Conservation (phyloP, 148 eudicot genomes). For the Cornus controversa region DNA sequence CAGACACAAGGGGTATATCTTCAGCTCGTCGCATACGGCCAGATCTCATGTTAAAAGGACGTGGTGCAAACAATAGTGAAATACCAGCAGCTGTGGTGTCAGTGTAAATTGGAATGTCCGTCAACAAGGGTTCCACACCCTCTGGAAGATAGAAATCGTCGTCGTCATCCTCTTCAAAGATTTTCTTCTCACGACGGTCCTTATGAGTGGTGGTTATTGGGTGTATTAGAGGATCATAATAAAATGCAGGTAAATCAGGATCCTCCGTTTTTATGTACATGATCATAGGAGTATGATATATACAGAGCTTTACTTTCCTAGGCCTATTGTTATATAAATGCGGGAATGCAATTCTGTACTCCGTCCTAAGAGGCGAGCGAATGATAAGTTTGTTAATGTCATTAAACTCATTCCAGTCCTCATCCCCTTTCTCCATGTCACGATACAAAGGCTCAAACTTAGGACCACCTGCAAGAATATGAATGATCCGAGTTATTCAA, state of each 20-base stretch:
- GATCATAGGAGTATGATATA: slow-evolving; percentile 96
- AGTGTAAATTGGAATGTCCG: slow-evolving; percentile 71
- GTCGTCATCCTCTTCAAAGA: slow-evolving; percentile 72
- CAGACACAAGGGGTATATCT: slow-evolving; percentile 97
- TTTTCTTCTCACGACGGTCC: slow-evolving; percentile 68
- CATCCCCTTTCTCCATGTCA: slow-evolving; percentile 99
- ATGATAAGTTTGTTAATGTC: slow-evolving; percentile 97
- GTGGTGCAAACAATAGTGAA: slow-evolving; percentile 87
- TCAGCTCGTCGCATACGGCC: slow-evolving; percentile 96
- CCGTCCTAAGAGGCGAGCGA: slow-evolving; percentile 95
- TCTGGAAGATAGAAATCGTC: slow-evolving; percentile 90
- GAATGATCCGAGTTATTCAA: slow-evolving; percentile 3
- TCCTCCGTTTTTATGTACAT: slow-evolving; percentile 98
- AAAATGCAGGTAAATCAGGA: slow-evolving; percentile 98
- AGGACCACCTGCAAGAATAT: slow-evolving; percentile 75
- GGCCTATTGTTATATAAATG: slow-evolving; percentile 98
- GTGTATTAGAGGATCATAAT: slow-evolving; percentile 94
- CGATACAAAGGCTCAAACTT: slow-evolving; percentile 98
- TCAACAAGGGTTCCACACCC: slow-evolving; percentile 81
- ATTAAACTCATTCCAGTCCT: slow-evolving; percentile 99
- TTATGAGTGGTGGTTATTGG: slow-evolving; percentile 73
- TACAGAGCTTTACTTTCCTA: slow-evolving; percentile 86
- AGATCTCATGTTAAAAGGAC: slow-evolving; percentile 98
- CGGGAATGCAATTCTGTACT: slow-evolving; percentile 93
- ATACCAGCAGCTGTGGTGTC: slow-evolving; percentile 99